These are phyloP conservation scores for Carex myosuroides DNA, from an alignment of 176 grass and related monocot species.

Conservation along the genomic window DNA sequence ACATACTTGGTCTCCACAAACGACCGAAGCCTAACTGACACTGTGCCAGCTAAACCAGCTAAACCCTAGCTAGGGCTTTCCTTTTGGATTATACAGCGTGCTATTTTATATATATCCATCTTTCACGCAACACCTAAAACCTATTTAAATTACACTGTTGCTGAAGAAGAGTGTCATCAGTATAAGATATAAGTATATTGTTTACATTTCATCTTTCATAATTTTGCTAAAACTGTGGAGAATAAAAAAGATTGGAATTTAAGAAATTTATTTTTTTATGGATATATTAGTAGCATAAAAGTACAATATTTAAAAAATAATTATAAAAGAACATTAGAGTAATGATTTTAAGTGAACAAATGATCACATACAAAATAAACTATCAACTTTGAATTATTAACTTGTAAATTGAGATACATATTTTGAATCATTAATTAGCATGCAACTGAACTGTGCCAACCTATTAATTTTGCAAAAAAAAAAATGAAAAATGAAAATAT, in stretches of 20 bases:
- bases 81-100: constrained; percentile 45
- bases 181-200: neutral
- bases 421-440: too few species aligned
- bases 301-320: neutral
- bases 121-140: constrained; percentile 5
- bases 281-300: neutral
- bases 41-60: constrained; percentile 54
- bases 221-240: neutral
- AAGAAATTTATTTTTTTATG: neutral
- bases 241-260: neutral
- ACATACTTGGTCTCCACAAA: constrained; percentile 29
- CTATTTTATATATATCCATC: neutral
- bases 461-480: too few species aligned
- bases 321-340: neutral
- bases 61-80: constrained; percentile 39
- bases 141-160: constrained; percentile 7
- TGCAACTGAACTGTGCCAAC: too few species aligned
- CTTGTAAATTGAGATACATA: neutral
- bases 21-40: constrained; percentile 36
- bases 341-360: neutral
- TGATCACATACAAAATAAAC: neutral
- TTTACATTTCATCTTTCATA: too few species aligned
- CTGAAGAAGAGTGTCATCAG: neutral
- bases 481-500: too few species aligned
- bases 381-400: too few species aligned